Conservation (phyloP, 2,329 filamentous ascomycete genomes). For the Diaporthe sp. region DNA sequence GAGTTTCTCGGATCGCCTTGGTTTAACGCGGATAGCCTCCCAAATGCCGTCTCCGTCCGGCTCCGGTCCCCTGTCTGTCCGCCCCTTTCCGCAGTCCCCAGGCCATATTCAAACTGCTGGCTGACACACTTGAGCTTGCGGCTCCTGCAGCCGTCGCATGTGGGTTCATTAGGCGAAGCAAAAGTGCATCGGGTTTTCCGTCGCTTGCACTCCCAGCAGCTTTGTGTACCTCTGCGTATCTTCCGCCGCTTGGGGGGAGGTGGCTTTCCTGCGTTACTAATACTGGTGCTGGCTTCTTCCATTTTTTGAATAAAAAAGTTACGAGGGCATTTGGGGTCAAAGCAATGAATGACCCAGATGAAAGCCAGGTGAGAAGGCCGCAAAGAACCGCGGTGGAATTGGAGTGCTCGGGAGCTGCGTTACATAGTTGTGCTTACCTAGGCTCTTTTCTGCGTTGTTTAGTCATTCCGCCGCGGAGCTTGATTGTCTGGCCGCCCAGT, state of each 20-base stretch:
- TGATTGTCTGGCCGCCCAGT: neutral
- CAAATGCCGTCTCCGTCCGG: conserved; percentile 49
- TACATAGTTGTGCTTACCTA: too few relatives aligned
- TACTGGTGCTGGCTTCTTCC: neutral
- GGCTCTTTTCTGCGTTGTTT: neutral
- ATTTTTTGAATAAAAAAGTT: neutral
- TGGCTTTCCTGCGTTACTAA: neutral
- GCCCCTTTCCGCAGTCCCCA: conserved; percentile 29
- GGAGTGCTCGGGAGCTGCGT: neutral
- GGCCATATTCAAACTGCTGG: conserved; percentile 55
- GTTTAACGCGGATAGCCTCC: conserved; percentile 40
- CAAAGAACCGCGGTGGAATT: neutral
- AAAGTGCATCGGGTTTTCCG: conserved; percentile 62
- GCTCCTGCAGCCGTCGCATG: conserved; percentile 57
- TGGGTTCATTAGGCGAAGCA: conserved; percentile 44
- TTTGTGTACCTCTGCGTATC: conserved; percentile 62
- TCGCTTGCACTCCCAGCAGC: conserved; percentile 67
- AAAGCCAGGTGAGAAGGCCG: neutral
- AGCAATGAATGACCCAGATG: neutral
- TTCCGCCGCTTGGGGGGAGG: conserved; percentile 44
- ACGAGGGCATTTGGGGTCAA: neutral
- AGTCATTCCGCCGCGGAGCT: conserved; percentile 22
- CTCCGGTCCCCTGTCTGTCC: conserved; percentile 44
- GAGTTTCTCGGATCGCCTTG: neutral
- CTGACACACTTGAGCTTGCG: conserved; percentile 52